Evolutionary conservation across 208 protist species (phyloP).

Genomic region (Porcisia deanei): DNA sequence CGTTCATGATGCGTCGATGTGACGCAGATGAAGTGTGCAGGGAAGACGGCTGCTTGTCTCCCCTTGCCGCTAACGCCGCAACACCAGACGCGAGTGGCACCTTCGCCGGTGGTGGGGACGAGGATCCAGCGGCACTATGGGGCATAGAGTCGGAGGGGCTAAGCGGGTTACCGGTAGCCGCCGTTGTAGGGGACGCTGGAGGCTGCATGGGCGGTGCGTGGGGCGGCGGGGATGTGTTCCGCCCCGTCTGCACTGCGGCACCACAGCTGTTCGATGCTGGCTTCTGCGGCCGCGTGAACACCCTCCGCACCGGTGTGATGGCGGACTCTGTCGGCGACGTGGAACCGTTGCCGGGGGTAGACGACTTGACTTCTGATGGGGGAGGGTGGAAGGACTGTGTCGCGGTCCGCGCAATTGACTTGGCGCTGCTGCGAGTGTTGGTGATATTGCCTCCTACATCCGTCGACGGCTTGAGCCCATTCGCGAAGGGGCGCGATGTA

Average conservation of each 20-base stretch:
- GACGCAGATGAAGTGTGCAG: conserved; percentile 7
- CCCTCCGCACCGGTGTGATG: conserved; percentile 16
- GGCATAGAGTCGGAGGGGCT: background rate
- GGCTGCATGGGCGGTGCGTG: background rate
- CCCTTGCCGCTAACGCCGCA: background rate
- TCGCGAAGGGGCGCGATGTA: background rate
- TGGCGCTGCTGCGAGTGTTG: background rate
- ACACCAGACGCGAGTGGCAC: background rate
- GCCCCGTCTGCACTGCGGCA: conserved; percentile 8
- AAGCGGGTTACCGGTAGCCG: background rate
- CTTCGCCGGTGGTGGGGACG: background rate
- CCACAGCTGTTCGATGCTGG: conserved; percentile 4
- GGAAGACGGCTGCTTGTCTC: conserved; percentile 1
- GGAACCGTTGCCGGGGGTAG: background rate
- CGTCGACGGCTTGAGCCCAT: background rate
- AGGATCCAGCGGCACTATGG: background rate
- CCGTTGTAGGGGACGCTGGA: background rate
- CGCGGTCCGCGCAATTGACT: conserved; percentile 2
- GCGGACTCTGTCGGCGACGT: conserved; percentile 20
- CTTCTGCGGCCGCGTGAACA: conserved; percentile 2
- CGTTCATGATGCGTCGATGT: conserved; percentile 23
- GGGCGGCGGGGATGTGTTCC: background rate
- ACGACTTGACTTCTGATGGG: background rate
- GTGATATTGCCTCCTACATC: background rate
- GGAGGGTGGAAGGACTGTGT: conserved; percentile 8